A percentile compares a stretch with the other conserved stretches of the same genome.
phyloP scores from a whole-genome alignment of 2,329 filamentous ascomycete genomes.

The Leptographium flavum region DNA sequence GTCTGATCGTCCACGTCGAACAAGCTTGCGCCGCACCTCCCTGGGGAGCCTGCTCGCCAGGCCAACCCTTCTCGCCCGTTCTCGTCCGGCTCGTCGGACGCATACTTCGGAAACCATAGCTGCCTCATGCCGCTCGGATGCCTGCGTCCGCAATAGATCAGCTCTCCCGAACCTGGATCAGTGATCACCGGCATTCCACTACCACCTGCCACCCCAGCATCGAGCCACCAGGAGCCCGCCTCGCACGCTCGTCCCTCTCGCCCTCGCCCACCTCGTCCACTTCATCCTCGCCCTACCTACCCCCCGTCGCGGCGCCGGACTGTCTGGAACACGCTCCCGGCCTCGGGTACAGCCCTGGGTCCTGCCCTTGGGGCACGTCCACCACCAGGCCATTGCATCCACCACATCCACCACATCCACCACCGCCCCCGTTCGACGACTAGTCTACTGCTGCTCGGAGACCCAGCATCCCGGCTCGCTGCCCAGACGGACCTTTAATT shows the following conservation, averaged over 20 bases:
- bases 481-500: neutral
- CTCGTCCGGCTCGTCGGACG: too few species aligned
- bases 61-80: too few species aligned
- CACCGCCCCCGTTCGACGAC: slow-evolving; percentile 15
- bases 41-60: neutral
- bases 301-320: slow-evolving; percentile 20
- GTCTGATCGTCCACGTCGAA: slow-evolving; percentile 17
- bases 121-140: slow-evolving; percentile 35
- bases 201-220: neutral
- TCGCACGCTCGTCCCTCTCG: neutral
- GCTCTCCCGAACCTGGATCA: slow-evolving; percentile 34
- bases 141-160: slow-evolving; percentile 37
- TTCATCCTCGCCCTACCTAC: slow-evolving; percentile 24
- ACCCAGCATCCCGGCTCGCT: neutral
- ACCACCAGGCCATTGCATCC: slow-evolving; percentile 10
- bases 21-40: slow-evolving; percentile 5
- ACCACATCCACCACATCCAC: slow-evolving; percentile 2
- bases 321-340: slow-evolving; percentile 26
- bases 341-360: slow-evolving; percentile 22
- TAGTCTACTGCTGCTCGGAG: neutral
- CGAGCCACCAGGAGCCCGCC: neutral
- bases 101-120: slow-evolving; percentile 7
- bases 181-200: slow-evolving; percentile 16
- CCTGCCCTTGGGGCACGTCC: slow-evolving; percentile 24
- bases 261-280: neutral